Evolutionary conservation across 768 basidiomycete genomes (phyloP).

Genomic region (Daedaleopsis nitida): DNA sequence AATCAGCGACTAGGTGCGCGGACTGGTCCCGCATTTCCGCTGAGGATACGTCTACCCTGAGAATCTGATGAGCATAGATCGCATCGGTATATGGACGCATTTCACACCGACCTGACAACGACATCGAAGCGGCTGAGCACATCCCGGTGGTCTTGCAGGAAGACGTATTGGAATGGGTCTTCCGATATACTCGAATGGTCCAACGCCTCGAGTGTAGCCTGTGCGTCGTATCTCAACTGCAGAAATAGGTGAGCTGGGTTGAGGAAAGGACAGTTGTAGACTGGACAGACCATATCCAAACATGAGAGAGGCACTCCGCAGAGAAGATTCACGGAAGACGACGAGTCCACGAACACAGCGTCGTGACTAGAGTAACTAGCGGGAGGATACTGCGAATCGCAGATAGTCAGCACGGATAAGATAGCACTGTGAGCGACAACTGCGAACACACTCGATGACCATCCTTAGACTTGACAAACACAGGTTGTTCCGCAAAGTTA

Average conservation of each 20-base stretch:
- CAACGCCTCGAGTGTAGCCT: slow-evolving; percentile 66
- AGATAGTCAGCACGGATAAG: slow-evolving; percentile 5
- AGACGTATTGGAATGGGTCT: slow-evolving; percentile 71
- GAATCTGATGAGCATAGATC: background rate
- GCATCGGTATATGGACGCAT: background rate
- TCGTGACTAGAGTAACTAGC: slow-evolving; percentile 55
- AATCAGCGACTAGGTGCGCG: slow-evolving; percentile 51
- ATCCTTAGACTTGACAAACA: slow-evolving; percentile 59
- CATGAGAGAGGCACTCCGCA: slow-evolving; percentile 76
- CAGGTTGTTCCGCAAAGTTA: slow-evolving; percentile 56
- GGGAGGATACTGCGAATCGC: slow-evolving; percentile 49
- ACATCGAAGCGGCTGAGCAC: slow-evolving; percentile 72
- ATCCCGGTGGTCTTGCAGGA: slow-evolving; percentile 71
- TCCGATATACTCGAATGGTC: slow-evolving; percentile 46
- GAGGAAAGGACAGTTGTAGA: background rate
- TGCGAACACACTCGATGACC: slow-evolving; percentile 52
- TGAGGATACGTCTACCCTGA: slow-evolving; percentile 58
- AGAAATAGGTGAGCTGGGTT: slow-evolving; percentile 7
- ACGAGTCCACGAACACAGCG: slow-evolving; percentile 77
- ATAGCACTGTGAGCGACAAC: background rate
- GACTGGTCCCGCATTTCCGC: slow-evolving; percentile 47
- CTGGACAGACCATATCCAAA: slow-evolving; percentile 64
- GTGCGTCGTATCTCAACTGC: slow-evolving; percentile 78
- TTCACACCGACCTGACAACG: slow-evolving; percentile 57
- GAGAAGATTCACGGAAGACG: slow-evolving; percentile 76